A percentile compares a stretch with the other conserved stretches of the same genome.
These are phyloP conservation scores for Penicillium sp. DNA, from an alignment of 2,329 filamentous ascomycete genomes.

Conservation along the genomic window DNA sequence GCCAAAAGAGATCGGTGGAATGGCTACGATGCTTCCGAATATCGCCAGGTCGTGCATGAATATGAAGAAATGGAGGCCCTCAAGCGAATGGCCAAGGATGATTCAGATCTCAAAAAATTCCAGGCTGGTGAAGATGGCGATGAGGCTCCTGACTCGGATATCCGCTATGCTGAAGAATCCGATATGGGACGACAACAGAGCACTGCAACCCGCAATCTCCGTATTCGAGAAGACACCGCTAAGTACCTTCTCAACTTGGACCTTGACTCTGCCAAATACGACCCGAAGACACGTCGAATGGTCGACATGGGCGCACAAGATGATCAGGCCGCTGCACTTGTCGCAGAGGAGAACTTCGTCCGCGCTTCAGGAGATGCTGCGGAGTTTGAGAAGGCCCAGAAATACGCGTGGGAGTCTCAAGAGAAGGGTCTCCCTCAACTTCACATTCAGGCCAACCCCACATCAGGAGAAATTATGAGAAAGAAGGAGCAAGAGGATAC, in stretches of 20 bases:
- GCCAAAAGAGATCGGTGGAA: slow-evolving; percentile 98
- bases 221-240: slow-evolving; percentile 92
- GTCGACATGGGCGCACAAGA: slow-evolving; percentile 78
- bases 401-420: slow-evolving; percentile 93
- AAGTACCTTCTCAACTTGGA: slow-evolving; percentile 96
- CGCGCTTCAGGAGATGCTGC: slow-evolving; percentile 84
- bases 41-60: slow-evolving; percentile 81
- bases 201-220: slow-evolving; percentile 84
- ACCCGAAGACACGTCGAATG: slow-evolving; percentile 91
- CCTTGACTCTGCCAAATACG: slow-evolving; percentile 93
- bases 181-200: slow-evolving; percentile 95
- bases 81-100: slow-evolving; percentile 54
- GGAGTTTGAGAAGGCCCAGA: slow-evolving; percentile 86
- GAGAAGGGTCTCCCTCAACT: slow-evolving; percentile 76
- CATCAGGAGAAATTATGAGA: slow-evolving; percentile 79
- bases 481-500: slow-evolving; percentile 76
- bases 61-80: slow-evolving; percentile 83
- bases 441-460: slow-evolving; percentile 95
- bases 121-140: slow-evolving; percentile 58
- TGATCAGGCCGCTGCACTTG: slow-evolving; percentile 76
- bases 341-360: slow-evolving; percentile 91
- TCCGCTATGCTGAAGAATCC: slow-evolving; percentile 83
- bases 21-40: slow-evolving; percentile 89
- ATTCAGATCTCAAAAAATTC: slow-evolving; percentile 51
- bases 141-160: slow-evolving; percentile 45